Evolutionary conservation across 2,329 filamentous ascomycete genomes (phyloP).

Genomic region (Chrysoporthe puriensis): DNA sequence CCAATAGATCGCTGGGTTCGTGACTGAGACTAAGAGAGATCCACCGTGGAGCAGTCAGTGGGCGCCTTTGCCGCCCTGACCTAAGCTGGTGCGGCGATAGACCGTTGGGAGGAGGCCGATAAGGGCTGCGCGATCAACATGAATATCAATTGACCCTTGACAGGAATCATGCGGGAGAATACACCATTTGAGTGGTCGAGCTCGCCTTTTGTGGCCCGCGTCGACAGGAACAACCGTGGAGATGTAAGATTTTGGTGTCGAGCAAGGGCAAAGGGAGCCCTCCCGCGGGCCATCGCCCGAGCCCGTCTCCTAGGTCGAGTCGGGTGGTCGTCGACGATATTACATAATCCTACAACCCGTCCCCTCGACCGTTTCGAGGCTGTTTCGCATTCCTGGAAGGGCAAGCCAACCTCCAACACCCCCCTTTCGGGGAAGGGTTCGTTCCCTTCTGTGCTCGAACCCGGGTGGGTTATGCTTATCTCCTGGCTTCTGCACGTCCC

Average conservation of each 20-base stretch:
- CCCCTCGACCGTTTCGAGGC: neutral
- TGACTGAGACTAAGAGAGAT: too few relatives aligned
- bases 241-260: neutral
- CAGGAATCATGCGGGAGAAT: too few relatives aligned
- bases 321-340: neutral
- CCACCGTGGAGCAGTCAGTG: too few relatives aligned
- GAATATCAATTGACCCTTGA: too few relatives aligned
- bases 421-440: neutral
- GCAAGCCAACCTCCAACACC: neutral
- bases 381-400: neutral
- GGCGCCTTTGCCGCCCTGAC: too few relatives aligned
- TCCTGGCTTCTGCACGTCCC: neutral
- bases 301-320: neutral
- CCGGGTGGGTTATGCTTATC: neutral
- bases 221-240: too few relatives aligned
- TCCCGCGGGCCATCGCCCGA: neutral
- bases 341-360: neutral
- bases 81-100: too few relatives aligned
- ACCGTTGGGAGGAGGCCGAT: too few relatives aligned
- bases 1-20: too few relatives aligned
- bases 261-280: neutral
- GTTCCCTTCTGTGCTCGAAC: neutral
- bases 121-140: too few relatives aligned
- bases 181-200: too few relatives aligned
- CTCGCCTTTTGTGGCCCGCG: too few relatives aligned